Evolutionary conservation across 768 basidiomycete genomes (phyloP), one percentile per base, ranked within the genome.

Genomic region (Psilocybe azurescens): DNA sequence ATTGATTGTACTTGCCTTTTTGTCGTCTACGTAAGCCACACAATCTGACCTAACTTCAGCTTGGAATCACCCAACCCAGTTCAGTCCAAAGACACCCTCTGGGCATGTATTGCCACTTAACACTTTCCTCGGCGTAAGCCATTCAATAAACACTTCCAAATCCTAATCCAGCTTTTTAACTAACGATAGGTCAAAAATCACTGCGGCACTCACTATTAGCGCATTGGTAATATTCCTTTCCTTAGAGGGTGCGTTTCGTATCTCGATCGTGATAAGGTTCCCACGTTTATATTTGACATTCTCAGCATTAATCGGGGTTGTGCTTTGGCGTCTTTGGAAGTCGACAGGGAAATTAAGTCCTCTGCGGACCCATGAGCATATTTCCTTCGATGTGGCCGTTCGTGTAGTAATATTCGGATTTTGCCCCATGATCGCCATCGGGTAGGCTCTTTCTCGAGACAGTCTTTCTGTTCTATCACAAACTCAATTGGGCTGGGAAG

Each of bases 61-160:
- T 62, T 18, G 67, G 64, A 1, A 13, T 65, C 5, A 14, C 30
- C 5, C 44, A 32, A 3, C 67, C 64, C 28, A 41, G 59, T 28
- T 55, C 52, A 2, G 53, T 68, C 14, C 32, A 61, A 44, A 41
- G 61, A 51, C 50, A 62, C 51, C 50, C 59, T 33, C 54, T 64
- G n/a, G 64, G 62, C 5, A 65, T 68, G 64, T 65, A 60, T 38
- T 68, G 67, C 48, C 64, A 63, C 29, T 14, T 68, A 2, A 52
- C 46, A 9, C 41, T 28, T 1, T 4, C 28, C 20, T 7, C 54
- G 2, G 48, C 62, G 67, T 65, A 53, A 47, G 55, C 11, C 38
- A 38, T 32, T 10, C 14, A 24, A 13, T 7, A 24, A 24, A 28
- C 14, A 1, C 5, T 44, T 5, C n/a, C 14, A 5, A 44, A 14